Evolutionary conservation across 2,329 filamentous ascomycete genomes (phyloP), one percentile per base, ranked within the genome.

Genomic region (Onygenales sp.): DNA sequence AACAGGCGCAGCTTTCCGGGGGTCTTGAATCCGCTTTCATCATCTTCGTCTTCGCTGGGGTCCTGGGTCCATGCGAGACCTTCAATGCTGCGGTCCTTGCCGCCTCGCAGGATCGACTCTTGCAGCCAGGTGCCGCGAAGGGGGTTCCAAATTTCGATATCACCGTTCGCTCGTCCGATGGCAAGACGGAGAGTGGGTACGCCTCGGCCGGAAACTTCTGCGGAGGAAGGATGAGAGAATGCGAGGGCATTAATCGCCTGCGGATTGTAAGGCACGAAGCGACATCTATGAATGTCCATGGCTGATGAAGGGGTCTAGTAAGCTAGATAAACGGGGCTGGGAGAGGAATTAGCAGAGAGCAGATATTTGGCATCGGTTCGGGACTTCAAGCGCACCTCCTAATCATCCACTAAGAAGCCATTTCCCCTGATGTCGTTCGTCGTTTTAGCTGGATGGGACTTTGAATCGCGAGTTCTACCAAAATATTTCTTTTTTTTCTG

Each of bases 91-190:
- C 90, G 81, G 62, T 90, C 87, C 62, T 87, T 85, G 49, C 89
- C 90, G 58, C 92, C 91, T 37, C 82, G 81, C 49, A 97, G 85
- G 56, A 91, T 83, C 40, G 83, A 84, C 74, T 98, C 93, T 68
- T 97, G 93, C 58, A 89, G 81, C 93, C 93, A 98, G 57, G 79
- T 76, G 13, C 88, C 88, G 58, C 81, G 82, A 52, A 84, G 74
- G 2, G 92, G 90, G 69, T 95, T 95, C 93, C 93, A 98, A 59
- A 98, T 90, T 73, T 98, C 93, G 62, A 98, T 93, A 65, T 95
- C 88, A 62, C 93, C 93, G 68, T 97, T 96, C 54, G 88, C 87
- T 60, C 93, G 85, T 56, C 93, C 93, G 62, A 98, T 81, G 2
- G 93, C 93, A 52, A 97, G 81, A 61, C 90, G 83, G 52, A 89